phyloP scores from a whole-genome alignment of 352 stramenopile genomes.

The Phytophthora ramorum region DNA sequence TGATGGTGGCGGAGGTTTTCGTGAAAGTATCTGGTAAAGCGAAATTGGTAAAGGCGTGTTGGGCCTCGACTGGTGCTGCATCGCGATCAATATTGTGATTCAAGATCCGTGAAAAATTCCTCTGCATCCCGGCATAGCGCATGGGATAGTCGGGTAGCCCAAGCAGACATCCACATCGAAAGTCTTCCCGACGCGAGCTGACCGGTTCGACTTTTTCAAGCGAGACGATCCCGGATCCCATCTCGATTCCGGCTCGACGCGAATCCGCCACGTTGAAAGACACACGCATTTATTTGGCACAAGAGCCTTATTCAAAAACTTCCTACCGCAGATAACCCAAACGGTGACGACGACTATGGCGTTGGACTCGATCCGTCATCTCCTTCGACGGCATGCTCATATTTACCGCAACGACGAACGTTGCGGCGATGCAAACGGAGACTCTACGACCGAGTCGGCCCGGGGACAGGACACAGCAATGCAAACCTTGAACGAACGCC shows the following conservation, averaged over 20 bases:
- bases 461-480: slow-evolving; percentile 3
- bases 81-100: slow-evolving; percentile 2
- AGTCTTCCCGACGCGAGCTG: slow-evolving; percentile 11
- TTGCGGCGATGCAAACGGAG: slow-evolving; percentile 33
- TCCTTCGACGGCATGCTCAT: slow-evolving; percentile 33
- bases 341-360: slow-evolving; percentile 4
- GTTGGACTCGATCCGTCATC: slow-evolving; percentile 7
- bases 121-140: slow-evolving; percentile 3
- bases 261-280: slow-evolving; percentile 4
- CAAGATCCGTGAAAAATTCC: slow-evolving; percentile 7
- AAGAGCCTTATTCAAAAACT: slow-evolving; percentile 27
- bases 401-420: slow-evolving; percentile 19
- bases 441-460: slow-evolving; percentile 21
- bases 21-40: background rate
- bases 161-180: slow-evolving; percentile 13
- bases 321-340: slow-evolving; percentile 14
- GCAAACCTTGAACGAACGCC: slow-evolving; percentile 27
- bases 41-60: background rate
- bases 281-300: slow-evolving; percentile 27
- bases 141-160: slow-evolving; percentile 19
- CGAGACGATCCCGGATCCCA: background rate
- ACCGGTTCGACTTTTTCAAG: slow-evolving; percentile 3
- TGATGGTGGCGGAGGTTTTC: background rate
- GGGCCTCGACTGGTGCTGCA: slow-evolving; percentile 2
- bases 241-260: background rate